Evolutionary conservation across 345 rosid species (phyloP).

Genomic region (Microcos paniculata): DNA sequence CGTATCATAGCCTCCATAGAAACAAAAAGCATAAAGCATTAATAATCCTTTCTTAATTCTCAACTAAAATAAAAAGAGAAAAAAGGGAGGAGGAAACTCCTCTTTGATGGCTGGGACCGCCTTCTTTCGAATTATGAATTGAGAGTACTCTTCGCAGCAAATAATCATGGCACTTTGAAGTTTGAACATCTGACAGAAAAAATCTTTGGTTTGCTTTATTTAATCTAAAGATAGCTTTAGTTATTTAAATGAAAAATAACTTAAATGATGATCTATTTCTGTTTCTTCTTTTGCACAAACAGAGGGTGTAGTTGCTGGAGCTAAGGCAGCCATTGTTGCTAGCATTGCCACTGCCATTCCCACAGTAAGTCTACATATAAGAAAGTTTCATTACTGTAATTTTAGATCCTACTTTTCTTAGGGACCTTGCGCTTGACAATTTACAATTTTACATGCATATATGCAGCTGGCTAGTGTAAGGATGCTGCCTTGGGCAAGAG

Average conservation of each 20-base stretch:
- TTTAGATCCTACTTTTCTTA: neutral
- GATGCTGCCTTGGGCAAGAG: slow-evolving; percentile 86
- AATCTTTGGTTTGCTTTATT: neutral
- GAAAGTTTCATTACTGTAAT: neutral
- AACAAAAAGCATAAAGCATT: neutral
- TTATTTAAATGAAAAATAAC: neutral
- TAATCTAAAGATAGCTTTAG: neutral
- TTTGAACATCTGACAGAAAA: neutral
- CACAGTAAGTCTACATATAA: slow-evolving; percentile 42
- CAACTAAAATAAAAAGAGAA: neutral
- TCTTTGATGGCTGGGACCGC: neutral
- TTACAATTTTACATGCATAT: neutral
- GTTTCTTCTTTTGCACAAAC: slow-evolving; percentile 16
- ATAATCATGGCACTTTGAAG: neutral
- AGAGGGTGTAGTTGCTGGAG: slow-evolving; percentile 89
- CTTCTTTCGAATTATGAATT: neutral
- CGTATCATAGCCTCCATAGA: slow-evolving; percentile 10
- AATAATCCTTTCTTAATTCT: neutral
- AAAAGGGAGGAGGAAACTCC: neutral
- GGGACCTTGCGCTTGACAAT: neutral
- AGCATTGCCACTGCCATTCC: slow-evolving; percentile 75
- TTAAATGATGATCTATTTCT: neutral
- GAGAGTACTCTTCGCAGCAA: neutral
- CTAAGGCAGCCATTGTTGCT: slow-evolving; percentile 76
- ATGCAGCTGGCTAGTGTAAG: slow-evolving; percentile 69